A percentile compares a stretch with the other conserved stretches of the same genome.
Evolutionary conservation across 2,329 filamentous ascomycete species (phyloP).

Genomic region (Fusarium pseudocircinatum): DNA sequence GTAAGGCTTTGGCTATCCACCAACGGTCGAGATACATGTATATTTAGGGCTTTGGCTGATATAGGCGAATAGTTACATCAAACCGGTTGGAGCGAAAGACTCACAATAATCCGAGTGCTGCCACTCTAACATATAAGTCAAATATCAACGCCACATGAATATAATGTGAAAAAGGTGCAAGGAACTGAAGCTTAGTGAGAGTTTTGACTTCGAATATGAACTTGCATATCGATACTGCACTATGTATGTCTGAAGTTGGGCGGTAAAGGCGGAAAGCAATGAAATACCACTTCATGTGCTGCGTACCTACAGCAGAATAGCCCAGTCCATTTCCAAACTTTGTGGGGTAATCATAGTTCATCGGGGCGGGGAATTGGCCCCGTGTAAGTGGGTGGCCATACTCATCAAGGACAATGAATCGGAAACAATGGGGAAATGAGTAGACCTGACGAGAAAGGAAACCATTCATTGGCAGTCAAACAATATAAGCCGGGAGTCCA

Average conservation of each 20-base stretch:
- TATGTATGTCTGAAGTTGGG: neutral
- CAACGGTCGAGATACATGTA: neutral
- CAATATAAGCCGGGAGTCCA: neutral
- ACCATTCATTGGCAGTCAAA: neutral
- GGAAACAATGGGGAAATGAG: no score
- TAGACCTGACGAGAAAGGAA: neutral
- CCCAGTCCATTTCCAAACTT: neutral
- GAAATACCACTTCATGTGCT: neutral
- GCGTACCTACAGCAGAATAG: neutral
- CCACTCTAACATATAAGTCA: neutral
- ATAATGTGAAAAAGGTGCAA: neutral
- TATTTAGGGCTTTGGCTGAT: neutral
- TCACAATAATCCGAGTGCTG: neutral
- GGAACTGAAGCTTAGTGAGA: neutral
- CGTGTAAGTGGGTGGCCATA: neutral
- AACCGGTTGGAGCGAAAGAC: neutral
- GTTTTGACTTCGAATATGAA: neutral
- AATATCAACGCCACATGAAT: neutral
- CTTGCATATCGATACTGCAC: neutral
- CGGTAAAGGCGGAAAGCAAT: neutral
- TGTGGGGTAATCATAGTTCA: constrained; percentile 11
- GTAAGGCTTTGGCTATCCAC: neutral
- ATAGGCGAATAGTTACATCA: neutral
- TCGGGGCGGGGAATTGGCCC: constrained; percentile 20
- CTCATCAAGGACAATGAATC: neutral